Conservation (phyloP, 2,329 filamentous ascomycete species). For the Fusarium longipes region DNA sequence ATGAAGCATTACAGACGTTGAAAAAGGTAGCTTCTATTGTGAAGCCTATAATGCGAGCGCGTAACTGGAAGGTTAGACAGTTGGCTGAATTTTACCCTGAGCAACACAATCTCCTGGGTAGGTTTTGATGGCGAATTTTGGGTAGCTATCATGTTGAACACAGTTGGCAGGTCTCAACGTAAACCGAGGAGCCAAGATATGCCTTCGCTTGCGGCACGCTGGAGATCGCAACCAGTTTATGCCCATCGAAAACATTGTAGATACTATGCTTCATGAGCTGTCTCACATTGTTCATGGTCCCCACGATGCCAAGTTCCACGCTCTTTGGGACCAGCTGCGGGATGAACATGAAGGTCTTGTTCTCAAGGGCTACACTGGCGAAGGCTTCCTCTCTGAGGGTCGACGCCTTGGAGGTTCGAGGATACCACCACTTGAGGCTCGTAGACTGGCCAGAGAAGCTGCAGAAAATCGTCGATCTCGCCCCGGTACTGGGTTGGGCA, state of each 20-base stretch:
- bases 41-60: slow-evolving; percentile 93
- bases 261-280: slow-evolving; percentile 95
- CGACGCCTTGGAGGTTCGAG: slow-evolving; percentile 74
- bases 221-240: slow-evolving; percentile 81
- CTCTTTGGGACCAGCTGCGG: slow-evolving; percentile 88
- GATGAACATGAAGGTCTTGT: slow-evolving; percentile 83
- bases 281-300: slow-evolving; percentile 88
- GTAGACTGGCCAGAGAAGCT: slow-evolving; percentile 76
- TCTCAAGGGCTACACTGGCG: slow-evolving; percentile 88
- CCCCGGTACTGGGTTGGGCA: slow-evolving; percentile 73
- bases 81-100: slow-evolving; percentile 88
- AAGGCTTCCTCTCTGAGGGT: slow-evolving; percentile 84
- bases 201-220: slow-evolving; percentile 82
- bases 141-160: not conserved
- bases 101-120: slow-evolving; percentile 77
- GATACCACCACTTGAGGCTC: slow-evolving; percentile 79
- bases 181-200: slow-evolving; percentile 81
- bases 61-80: slow-evolving; percentile 81
- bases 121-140: slow-evolving; percentile 58
- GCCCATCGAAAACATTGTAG: slow-evolving; percentile 80
- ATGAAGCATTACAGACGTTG: slow-evolving; percentile 69
- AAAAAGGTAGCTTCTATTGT: slow-evolving; percentile 87
- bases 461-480: slow-evolving; percentile 75
- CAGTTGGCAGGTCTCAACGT: slow-evolving; percentile 74
- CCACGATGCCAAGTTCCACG: slow-evolving; percentile 85